phyloP scores from a whole-genome alignment of 805 yeast species.

The Ogataea minuta region DNA sequence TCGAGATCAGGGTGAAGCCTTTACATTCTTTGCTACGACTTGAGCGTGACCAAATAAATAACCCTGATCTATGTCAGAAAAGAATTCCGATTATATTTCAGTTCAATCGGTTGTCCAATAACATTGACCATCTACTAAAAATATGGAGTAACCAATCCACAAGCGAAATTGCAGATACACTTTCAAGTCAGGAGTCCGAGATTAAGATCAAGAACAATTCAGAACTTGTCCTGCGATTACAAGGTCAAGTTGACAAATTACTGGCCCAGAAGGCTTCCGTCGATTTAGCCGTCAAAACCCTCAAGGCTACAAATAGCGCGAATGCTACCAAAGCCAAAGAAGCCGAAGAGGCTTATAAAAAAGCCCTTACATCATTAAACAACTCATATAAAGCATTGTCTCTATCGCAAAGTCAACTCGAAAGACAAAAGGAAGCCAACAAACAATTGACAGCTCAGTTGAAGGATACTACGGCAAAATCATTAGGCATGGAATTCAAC shows the following conservation, averaged over 20 bases:
- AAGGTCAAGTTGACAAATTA: conserved; percentile 56
- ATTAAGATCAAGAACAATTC: too few species aligned
- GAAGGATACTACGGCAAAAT: conserved; percentile 38
- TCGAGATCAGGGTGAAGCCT: conserved; percentile 24
- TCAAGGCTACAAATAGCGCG: conserved; percentile 34
- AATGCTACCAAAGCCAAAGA: conserved; percentile 23
- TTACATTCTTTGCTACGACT: background rate
- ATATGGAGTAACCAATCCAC: too few species aligned
- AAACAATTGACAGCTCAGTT: conserved; percentile 60
- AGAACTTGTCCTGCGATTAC: conserved; percentile 34
- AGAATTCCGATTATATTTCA: too few species aligned
- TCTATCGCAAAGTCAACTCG: conserved; percentile 68
- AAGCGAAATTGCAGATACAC: too few species aligned
- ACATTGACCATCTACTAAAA: too few species aligned
- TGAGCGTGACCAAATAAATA: too few species aligned
- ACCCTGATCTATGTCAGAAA: too few species aligned
- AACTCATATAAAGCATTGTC: conserved; percentile 75
- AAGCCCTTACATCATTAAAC: conserved; percentile 67
- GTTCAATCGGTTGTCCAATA: too few species aligned
- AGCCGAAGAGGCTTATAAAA: conserved; percentile 65
- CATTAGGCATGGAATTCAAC: conserved; percentile 8
- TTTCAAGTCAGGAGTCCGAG: too few species aligned
- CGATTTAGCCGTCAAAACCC: conserved; percentile 28
- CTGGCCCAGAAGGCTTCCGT: conserved; percentile 43
- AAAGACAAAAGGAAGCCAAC: conserved; percentile 54